Evolutionary conservation across 257 asterid genomes (phyloP), one percentile per base, ranked within the genome.

Genomic region (Avicennia marina): DNA sequence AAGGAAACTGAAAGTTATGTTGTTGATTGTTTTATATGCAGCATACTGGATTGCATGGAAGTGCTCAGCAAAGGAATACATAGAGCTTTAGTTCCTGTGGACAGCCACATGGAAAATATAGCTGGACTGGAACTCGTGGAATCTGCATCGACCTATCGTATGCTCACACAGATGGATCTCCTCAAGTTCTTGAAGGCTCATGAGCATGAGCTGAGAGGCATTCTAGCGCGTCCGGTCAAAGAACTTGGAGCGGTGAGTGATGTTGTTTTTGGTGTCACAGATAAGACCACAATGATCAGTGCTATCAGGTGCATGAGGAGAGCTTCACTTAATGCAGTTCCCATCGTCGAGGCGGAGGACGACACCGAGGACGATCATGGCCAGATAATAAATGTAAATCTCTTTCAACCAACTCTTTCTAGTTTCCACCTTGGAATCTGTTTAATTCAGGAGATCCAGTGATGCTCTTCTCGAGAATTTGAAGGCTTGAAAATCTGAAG

Each of bases 31-130:
- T 25, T 2, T 4, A 12, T 38, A 20, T 58, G 63, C 68, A 87
- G 95, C 70, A 54, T 85, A 57, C 62, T 81, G 8, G 98, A 91
- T 61, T 88, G 95, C 53, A 85, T 91, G 95, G 96, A 91, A 78
- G 89, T 91, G 25, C 78, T 91, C 7, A 78, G 98, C 82, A 85
- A 85, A 74, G 96, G 96, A 39, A 78, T 91, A 50, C 98, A 88
- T 65, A 62, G 96, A 3, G 89, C 96, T n/a, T 56, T 88, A 56
- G 90, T 91, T n/a, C 98, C 95, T 0, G 48, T 82, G 0, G 93
- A 78, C 56, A 71, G 95, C 69, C 88, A 84, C 15, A 53, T 62
- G 36, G 96, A 88, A n/a, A 80, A 75, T n/a, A 34, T 75, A 56
- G 65, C 69, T 0, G 96, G 95, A 22, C 95, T 83, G 0, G 94